A percentile compares a stretch with the other conserved stretches of the same genome.
These are phyloP conservation scores for Maudiozyma humilis DNA, from an alignment of 1,139 yeast species.

Conservation along the genomic window DNA sequence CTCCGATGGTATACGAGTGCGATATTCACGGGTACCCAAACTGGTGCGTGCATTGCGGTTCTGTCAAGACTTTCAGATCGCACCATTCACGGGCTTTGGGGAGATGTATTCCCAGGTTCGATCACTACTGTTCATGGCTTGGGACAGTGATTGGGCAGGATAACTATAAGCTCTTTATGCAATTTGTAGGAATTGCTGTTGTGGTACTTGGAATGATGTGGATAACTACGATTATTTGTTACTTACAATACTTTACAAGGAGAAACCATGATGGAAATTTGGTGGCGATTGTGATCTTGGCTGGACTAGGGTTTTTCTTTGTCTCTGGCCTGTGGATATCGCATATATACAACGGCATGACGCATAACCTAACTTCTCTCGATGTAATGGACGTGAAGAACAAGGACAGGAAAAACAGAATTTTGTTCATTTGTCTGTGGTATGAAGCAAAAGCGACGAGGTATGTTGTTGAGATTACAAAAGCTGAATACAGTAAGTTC, in stretches of 20 bases:
- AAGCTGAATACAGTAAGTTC: constrained; percentile 14
- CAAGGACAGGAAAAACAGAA: constrained; percentile 12
- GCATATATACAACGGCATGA: constrained; percentile 35
- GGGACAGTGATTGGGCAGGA: constrained; percentile 50
- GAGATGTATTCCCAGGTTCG: constrained; percentile 49
- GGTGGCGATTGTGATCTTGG: constrained; percentile 36
- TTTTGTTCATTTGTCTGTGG: constrained; percentile 3
- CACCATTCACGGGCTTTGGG: constrained; percentile 46
- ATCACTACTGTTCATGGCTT: constrained; percentile 60
- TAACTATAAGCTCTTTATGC: constrained; percentile 48
- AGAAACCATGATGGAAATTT: constrained; percentile 39
- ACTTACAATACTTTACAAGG: constrained; percentile 20
- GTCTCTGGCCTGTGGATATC: constrained; percentile 34
- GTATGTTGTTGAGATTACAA: constrained; percentile 20
- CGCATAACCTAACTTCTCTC: constrained; percentile 40
- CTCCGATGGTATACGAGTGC: constrained; percentile 49
- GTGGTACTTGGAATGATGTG: constrained; percentile 32
- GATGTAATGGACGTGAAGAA: constrained; percentile 28
- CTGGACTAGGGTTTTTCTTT: constrained; percentile 40
- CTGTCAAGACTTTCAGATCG: constrained; percentile 46
- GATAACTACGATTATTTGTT: constrained; percentile 20
- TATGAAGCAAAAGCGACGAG: constrained; percentile 7
- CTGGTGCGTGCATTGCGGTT: constrained; percentile 49
- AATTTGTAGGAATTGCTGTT: constrained; percentile 37
- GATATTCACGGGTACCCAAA: constrained; percentile 53